Conservation (phyloP, 805 yeast species). For the Lipomyces oligophaga region DNA sequence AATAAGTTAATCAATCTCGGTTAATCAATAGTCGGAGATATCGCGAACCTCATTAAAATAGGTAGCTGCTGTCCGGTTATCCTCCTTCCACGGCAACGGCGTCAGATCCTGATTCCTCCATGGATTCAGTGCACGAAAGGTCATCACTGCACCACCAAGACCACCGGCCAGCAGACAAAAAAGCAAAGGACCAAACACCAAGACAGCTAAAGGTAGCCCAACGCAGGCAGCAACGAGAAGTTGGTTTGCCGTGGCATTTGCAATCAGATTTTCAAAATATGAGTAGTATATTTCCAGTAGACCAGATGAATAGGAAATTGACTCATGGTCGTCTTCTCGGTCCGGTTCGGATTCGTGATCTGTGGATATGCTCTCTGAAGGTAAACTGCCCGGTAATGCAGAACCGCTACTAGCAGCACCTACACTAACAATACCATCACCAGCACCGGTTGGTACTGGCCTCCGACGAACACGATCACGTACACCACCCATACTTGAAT, state of each 20-base stretch:
- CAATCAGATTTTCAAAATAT: constrained; percentile 10
- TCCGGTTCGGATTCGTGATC: too few relatives aligned
- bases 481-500: too few relatives aligned
- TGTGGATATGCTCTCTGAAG: too few relatives aligned
- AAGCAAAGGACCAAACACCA: constrained; percentile 21
- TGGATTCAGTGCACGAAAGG: constrained; percentile 19
- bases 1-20: background rate
- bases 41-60: constrained; percentile 13
- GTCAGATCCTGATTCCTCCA: constrained; percentile 8
- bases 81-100: constrained; percentile 20
- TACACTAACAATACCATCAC: too few relatives aligned
- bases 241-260: constrained; percentile 21
- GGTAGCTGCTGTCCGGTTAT: constrained; percentile 4
- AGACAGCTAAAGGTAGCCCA: constrained; percentile 8
- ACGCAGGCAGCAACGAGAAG: constrained; percentile 7
- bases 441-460: too few relatives aligned
- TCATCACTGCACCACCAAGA: constrained; percentile 14
- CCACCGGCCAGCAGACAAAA: constrained; percentile 23
- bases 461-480: too few relatives aligned
- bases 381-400: too few relatives aligned
- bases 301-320: too few relatives aligned
- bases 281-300: constrained; percentile 9
- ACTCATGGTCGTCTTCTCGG: too few relatives aligned
- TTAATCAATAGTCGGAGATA: background rate
- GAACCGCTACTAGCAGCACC: too few relatives aligned